A percentile compares a stretch with the other conserved stretches of the same genome.
Evolutionary conservation across 805 yeast species (phyloP).

Genomic region (Cyberlindnera xylosilytica): DNA sequence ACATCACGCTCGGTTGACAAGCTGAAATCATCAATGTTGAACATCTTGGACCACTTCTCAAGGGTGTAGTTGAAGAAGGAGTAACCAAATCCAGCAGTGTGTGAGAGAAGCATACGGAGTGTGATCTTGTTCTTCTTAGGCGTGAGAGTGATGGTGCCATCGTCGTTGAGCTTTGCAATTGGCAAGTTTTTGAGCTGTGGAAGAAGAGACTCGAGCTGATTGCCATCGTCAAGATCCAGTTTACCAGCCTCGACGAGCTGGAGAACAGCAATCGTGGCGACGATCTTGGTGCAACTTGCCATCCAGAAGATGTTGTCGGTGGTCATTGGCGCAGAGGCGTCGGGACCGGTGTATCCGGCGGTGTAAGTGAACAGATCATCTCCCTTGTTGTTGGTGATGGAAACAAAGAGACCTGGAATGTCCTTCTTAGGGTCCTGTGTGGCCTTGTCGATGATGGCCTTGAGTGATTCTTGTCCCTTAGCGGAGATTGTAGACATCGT

Average conservation of each 20-base stretch:
- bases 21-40: slow-evolving; percentile 19
- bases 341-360: slow-evolving; percentile 18
- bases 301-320: slow-evolving; percentile 29
- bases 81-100: slow-evolving; percentile 39
- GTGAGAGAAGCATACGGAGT: slow-evolving; percentile 32
- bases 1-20: slow-evolving; percentile 13
- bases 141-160: slow-evolving; percentile 24
- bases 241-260: slow-evolving; percentile 34
- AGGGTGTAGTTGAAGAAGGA: slow-evolving; percentile 28
- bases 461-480: slow-evolving; percentile 7
- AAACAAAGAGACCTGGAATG: slow-evolving; percentile 13
- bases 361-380: slow-evolving; percentile 23
- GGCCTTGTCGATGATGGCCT: slow-evolving; percentile 4
- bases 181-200: slow-evolving; percentile 31
- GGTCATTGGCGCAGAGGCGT: slow-evolving; percentile 12
- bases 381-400: slow-evolving; percentile 13
- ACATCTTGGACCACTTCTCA: slow-evolving; percentile 21
- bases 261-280: slow-evolving; percentile 30
- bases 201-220: slow-evolving; percentile 28
- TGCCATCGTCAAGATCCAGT: slow-evolving; percentile 29
- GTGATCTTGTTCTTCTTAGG: slow-evolving; percentile 32
- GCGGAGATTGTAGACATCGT: slow-evolving; percentile 6
- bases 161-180: slow-evolving; percentile 24
- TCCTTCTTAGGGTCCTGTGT: slow-evolving; percentile 7
- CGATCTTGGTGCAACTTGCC: slow-evolving; percentile 33